Percentiles rank a stretch among this genome's conserved stretches.
phyloP scores from a whole-genome alignment of 2,329 filamentous ascomycete genomes.

The Stromatinia cepivora region DNA sequence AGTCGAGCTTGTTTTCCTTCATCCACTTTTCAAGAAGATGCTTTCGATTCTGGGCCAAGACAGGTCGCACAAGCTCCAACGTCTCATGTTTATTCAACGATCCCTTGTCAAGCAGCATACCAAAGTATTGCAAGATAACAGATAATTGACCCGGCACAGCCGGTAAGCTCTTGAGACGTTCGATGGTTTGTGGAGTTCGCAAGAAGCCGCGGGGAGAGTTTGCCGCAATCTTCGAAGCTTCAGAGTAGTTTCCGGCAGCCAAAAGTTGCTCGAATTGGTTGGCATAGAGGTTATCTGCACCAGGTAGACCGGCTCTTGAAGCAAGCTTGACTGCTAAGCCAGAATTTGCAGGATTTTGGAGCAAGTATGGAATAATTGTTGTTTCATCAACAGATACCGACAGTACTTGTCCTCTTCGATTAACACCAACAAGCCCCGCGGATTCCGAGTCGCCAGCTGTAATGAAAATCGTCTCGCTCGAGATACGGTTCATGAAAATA shows the following conservation, averaged over 20 bases:
- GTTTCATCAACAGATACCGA: slow-evolving; percentile 91
- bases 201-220: slow-evolving; percentile 96
- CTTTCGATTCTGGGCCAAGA: slow-evolving; percentile 90
- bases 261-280: slow-evolving; percentile 91
- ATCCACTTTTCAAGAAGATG: slow-evolving; percentile 98
- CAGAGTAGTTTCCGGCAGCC: slow-evolving; percentile 74
- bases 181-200: slow-evolving; percentile 90
- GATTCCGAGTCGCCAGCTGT: slow-evolving; percentile 82
- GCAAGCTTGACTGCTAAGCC: slow-evolving; percentile 95
- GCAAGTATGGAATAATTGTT: slow-evolving; percentile 88
- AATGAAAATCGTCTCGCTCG: slow-evolving; percentile 98
- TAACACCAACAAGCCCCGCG: slow-evolving; percentile 88
- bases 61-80: slow-evolving; percentile 87
- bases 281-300: slow-evolving; percentile 89
- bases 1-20: slow-evolving; percentile 91
- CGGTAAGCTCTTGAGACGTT: slow-evolving; percentile 87
- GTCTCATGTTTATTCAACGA: slow-evolving; percentile 90
- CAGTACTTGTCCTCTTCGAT: slow-evolving; percentile 95
- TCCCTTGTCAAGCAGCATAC: slow-evolving; percentile 94
- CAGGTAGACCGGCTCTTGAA: slow-evolving; percentile 87
- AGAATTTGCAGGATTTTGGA: slow-evolving; percentile 93
- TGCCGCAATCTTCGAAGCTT: slow-evolving; percentile 93
- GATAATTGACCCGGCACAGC: slow-evolving; percentile 84
- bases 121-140: slow-evolving; percentile 95
- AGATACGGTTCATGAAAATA: slow-evolving; percentile 99